phyloP scores from a whole-genome alignment of 495 filamentous ascomycete species.

The Thermothielavioides terrestris region DNA sequence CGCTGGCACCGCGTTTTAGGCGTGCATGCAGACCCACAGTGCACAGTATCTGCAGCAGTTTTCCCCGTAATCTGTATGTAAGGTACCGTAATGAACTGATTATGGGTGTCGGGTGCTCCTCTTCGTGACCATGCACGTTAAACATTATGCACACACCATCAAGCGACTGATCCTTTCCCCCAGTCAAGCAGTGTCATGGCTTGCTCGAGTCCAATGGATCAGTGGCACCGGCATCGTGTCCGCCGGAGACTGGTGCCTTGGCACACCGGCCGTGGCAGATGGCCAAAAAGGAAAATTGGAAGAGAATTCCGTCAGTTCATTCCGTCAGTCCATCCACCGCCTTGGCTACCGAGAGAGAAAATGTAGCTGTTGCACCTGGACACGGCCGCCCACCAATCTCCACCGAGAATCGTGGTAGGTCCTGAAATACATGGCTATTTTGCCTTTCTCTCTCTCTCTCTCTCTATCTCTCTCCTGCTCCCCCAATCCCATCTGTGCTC shows the following conservation, averaged over 20 bases:
- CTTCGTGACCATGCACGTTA: too few relatives aligned
- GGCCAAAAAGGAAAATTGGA: slow-evolving; percentile 8
- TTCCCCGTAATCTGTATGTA: too few relatives aligned
- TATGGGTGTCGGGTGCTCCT: too few relatives aligned
- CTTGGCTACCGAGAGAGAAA: slow-evolving; percentile 1
- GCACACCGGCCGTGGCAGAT: slow-evolving; percentile 11
- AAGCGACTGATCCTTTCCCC: too few relatives aligned
- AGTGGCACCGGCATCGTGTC: slow-evolving; percentile 14
- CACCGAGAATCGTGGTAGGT: not conserved
- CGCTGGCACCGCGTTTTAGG: not conserved
- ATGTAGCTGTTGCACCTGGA: not conserved
- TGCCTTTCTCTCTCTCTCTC: not conserved
- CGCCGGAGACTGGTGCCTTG: slow-evolving; percentile 18
- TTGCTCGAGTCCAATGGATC: slow-evolving; percentile 17
- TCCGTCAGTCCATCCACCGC: slow-evolving; percentile 8
- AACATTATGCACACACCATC: too few relatives aligned
- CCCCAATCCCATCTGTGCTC: not conserved
- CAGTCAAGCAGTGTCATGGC: slow-evolving; percentile 20
- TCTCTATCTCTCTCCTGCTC: too few relatives aligned
- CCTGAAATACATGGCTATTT: not conserved
- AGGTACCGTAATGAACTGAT: too few relatives aligned
- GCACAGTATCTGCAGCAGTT: too few relatives aligned
- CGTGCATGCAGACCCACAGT: not conserved
- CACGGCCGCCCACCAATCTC: not conserved
- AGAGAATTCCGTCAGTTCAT: too few relatives aligned